Percentiles rank a stretch among this genome's conserved stretches.
Evolutionary conservation across 495 filamentous ascomycete species (phyloP).

Genomic region (Achaetomiella virescens): DNA sequence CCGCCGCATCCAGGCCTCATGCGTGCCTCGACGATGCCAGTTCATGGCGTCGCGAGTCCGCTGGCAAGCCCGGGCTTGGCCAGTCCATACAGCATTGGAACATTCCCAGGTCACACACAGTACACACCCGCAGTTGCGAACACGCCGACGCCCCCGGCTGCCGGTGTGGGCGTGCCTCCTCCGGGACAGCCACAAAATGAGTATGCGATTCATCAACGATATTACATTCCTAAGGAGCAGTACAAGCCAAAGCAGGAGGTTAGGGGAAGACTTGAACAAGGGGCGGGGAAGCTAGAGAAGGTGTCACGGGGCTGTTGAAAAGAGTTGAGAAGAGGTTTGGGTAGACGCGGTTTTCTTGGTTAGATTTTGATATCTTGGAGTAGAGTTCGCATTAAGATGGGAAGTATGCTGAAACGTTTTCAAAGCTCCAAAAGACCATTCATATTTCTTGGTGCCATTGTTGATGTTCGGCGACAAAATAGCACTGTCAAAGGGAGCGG

Average conservation of each 20-base stretch:
- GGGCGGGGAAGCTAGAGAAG: constrained; percentile 65
- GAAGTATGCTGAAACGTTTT: not conserved
- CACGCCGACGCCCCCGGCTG: constrained; percentile 24
- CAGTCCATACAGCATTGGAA: constrained; percentile 34
- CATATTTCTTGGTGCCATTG: not conserved
- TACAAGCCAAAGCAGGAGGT: constrained; percentile 49
- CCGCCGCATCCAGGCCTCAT: constrained; percentile 32
- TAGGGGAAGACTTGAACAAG: constrained; percentile 58
- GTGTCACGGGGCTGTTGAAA: constrained; percentile 76
- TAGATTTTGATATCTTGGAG: not conserved
- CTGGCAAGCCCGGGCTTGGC: constrained; percentile 24
- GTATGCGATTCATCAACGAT: constrained; percentile 67
- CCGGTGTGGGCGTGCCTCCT: constrained; percentile 17
- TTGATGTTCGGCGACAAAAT: not conserved
- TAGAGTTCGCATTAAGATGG: not conserved
- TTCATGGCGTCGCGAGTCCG: constrained; percentile 18
- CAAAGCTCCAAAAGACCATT: not conserved
- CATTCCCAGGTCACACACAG: constrained; percentile 28
- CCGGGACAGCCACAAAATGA: constrained; percentile 29
- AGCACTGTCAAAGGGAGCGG: too few relatives aligned
- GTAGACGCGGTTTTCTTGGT: constrained; percentile 3
- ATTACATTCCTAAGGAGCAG: constrained; percentile 64
- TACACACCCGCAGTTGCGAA: constrained; percentile 33
- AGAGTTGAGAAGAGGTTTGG: constrained; percentile 83
- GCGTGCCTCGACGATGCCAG: constrained; percentile 40